Evolutionary conservation across 176 grass and related monocot species (phyloP), one percentile per base, ranked within the genome.

Genomic region (Avena sativa): DNA sequence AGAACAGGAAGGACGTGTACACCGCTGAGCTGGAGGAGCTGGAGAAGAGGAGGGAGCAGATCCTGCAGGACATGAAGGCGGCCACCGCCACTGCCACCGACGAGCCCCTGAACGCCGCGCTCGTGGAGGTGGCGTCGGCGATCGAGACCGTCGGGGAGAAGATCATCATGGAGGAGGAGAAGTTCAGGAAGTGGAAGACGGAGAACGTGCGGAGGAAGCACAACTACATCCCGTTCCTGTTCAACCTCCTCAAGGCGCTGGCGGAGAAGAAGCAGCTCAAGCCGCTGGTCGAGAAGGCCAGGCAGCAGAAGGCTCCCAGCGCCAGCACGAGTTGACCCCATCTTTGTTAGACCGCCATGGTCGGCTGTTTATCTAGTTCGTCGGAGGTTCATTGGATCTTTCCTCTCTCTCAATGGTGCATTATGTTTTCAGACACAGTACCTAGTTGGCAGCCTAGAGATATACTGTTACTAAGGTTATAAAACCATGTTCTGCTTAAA

Each of bases 131-230:
- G 78, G 51, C 91, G 15, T 87, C 80, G 5, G 86, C 87, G 6
- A 93, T 96, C 4, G 94, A 96, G 74, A 86, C 81, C 4, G 51
- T 93, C 34, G 87, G 61, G 0, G 94, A 94, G 83, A 99, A 94
- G 91, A 90, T 99, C 28, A 85, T 89, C 76, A 93, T 94, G 92
- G 97, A 99, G 82, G 97, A 94, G 76, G 97, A 99, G 58, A 99
- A 99, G 89, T 99, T 99, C 71, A 99, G 91, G 79, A 96, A 99
- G 85, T 99, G 97, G 97, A 94, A 93, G 79, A 90, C 55, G 0
- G 97, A 99, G 85, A 99, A 99, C 79, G 87, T 99, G 3, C 65
- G 97, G 69, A 93, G 94, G 91, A 99, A 99, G 83, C 97, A 99
- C 77, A 99, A 99, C 32, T 99, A 99, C 82, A 99, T 99, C 61